Evolutionary conservation across 495 filamentous ascomycete genomes (phyloP).

Genomic region (Penicilliopsis zonata): DNA sequence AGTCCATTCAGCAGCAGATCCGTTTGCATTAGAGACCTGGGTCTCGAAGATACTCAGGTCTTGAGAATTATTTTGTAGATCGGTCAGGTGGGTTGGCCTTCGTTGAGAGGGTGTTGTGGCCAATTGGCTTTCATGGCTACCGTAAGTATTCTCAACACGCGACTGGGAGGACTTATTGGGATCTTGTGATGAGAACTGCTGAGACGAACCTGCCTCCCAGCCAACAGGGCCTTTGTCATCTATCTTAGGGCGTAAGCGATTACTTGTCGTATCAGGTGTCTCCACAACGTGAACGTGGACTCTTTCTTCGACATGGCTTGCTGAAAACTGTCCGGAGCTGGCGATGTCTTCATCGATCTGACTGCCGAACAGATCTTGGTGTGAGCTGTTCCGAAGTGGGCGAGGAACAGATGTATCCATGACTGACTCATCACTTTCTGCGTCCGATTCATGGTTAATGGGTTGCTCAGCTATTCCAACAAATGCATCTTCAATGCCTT

Average conservation of each 20-base stretch:
- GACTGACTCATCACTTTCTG: constrained; percentile 29
- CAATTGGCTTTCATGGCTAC: constrained; percentile 10
- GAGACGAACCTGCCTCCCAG: not conserved
- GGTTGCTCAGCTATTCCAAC: no score
- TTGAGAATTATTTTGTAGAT: constrained; percentile 1
- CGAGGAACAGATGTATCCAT: constrained; percentile 42
- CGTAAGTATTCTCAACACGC: constrained; percentile 22
- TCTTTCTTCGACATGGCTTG: constrained; percentile 5
- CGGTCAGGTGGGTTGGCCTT: constrained; percentile 3
- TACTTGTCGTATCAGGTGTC: constrained; percentile 14
- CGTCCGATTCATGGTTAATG: constrained; percentile 14
- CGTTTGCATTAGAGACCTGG: constrained; percentile 11
- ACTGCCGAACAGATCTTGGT: constrained; percentile 13
- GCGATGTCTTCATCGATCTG: constrained; percentile 14
- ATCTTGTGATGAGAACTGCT: constrained; percentile 13
- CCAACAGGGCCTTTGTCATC: constrained; percentile 1
- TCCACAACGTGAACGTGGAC: constrained; percentile 33
- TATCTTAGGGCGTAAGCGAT: constrained; percentile 4
- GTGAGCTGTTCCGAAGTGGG: constrained; percentile 24
- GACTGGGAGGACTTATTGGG: constrained; percentile 27
- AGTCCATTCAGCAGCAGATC: no score
- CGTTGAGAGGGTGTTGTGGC: constrained; percentile 13
- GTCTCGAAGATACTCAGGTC: constrained; percentile 13
- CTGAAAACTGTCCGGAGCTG: no score
- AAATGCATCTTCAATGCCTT: no score